Evolutionary conservation across 345 rosid species (phyloP).

Genomic region (Aquilaria yunnanensis): DNA sequence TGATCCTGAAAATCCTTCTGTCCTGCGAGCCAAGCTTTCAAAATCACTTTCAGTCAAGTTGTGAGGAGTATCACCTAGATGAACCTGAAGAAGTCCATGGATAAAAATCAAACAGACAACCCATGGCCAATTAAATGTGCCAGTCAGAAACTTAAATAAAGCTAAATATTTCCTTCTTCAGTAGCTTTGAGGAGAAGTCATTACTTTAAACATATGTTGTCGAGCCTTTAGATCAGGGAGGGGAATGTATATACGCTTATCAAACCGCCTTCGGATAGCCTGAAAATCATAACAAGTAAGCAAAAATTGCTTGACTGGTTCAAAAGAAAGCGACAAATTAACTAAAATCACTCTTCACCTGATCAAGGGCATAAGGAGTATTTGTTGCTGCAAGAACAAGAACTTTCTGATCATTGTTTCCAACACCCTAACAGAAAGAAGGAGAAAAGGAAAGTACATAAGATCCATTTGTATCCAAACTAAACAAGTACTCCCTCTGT

Average conservation of each 20-base stretch:
- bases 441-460: conserved; percentile 8
- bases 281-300: conserved; percentile 27
- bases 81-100: conserved; percentile 41
- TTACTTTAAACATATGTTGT: conserved; percentile 76
- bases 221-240: conserved; percentile 78
- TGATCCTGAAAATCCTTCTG: conserved; percentile 81
- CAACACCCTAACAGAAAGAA: conserved; percentile 52
- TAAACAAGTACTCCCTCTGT: neutral
- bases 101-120: conserved; percentile 7
- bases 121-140: neutral
- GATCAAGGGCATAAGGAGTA: conserved; percentile 84
- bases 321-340: conserved; percentile 12
- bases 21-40: conserved; percentile 52
- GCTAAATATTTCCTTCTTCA: neutral
- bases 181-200: conserved; percentile 3
- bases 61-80: conserved; percentile 81
- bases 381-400: conserved; percentile 85
- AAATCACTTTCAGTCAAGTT: conserved; percentile 67
- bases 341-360: conserved; percentile 27
- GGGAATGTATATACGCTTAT: conserved; percentile 82
- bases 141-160: neutral
- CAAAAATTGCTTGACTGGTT: conserved; percentile 3
- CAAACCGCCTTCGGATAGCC: conserved; percentile 83
- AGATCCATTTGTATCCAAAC: neutral
- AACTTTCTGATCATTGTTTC: conserved; percentile 69